Base-by-base conservation (phyloP, 1,284 basidiomycete species). In the Neolentinus lepideus region DNA sequence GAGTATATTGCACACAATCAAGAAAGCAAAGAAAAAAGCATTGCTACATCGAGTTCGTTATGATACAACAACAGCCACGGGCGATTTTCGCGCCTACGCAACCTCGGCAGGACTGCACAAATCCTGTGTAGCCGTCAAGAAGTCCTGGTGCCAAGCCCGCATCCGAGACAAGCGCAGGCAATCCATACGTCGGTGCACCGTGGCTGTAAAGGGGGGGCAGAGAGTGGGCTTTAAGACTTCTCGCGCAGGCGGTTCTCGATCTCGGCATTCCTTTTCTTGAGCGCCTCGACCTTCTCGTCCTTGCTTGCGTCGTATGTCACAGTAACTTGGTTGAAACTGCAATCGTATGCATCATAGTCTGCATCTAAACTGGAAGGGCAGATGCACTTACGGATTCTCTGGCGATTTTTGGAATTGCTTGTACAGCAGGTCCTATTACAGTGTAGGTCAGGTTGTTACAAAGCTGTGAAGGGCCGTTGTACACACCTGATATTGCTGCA, bases 331-430 rank as follows among this genome's bases (percentile, higher is more conserved):
- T 94, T 94, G 76, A 90, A 87, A 59, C 91, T 94, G 63, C 31
- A 19, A 29, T 12, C 36, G 45, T 45, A 4, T 11, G 22, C 11
- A 12, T 43, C 6, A 19, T 3, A 10, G 38, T 26, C 35, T 12
- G 3, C 8, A 6, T 8, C 11, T 9, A n/a, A 3, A 12, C 12
- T 9, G 24, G 36, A 45, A 22, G 52, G 16, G 2, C 33, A 19
- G 43, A 24, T 35, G 14, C 6, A 66, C 85, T 66, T 75, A 94
- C 83, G 92, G 91, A 69, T 94, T 94, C 58, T 93, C 92, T 0
- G 90, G 88, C 9, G 88, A 86, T 69, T 94, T 94, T 71, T 94
- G 88, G 81, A 90, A 92, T 66, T 89, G 81, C 68, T 92, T 92
- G 77, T 77, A 82, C 46, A 90, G 70, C 46, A 89, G 68, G 54